Base-by-base conservation (phyloP, 192 early-diverging fungal species). In the Entomortierella lignicola region DNA sequence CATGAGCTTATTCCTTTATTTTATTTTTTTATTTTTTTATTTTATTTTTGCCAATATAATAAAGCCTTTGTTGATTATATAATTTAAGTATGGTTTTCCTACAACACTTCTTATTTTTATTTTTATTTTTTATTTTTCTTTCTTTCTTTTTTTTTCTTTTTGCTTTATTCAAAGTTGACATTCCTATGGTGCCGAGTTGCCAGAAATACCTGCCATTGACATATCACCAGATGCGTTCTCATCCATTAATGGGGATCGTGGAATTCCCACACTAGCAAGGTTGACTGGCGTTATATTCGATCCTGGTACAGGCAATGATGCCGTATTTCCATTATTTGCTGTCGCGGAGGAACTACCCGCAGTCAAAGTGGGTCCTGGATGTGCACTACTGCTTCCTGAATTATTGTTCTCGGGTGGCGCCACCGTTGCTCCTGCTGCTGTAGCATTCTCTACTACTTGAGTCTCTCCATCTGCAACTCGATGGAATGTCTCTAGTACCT, bases 401-500 rank as follows among this genome's bases (percentile, higher is more conserved):
- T 51, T 64, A 23, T 60, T 65, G 43, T 79, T 69, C 54, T 68
- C 72, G 2, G 60, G 67, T 1, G 17, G 56, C 1, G 75, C 63
- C 2, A 29, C 67, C 1, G 79, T 26, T 2, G 79, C 47, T 27
- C 61, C 66, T 5, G 70, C 25, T 29, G 70, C 62, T 13, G 67
- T 59, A 0, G 63, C 70, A 32, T 62, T 72, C 7, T 72, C 79
- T 5, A 74, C 79, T 15, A 57, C 56, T 44, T 81, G 65, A 1
- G 63, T 64, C 25, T 74, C 63, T 0, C 71, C 79, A 58, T 73
- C 66, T 17, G 50, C 26, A 2, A 69, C 71, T 3, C 70, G 61
- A 30, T 70, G 63, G 57, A 79, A 79, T 20, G 93, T 95, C 42
- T 87, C 80, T 30, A 95, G 69, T 1, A 95, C 91, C 56, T 92